These are phyloP conservation scores for Glutinoglossum americanum DNA, from an alignment of 495 filamentous ascomycete genomes.

Conservation along the genomic window DNA sequence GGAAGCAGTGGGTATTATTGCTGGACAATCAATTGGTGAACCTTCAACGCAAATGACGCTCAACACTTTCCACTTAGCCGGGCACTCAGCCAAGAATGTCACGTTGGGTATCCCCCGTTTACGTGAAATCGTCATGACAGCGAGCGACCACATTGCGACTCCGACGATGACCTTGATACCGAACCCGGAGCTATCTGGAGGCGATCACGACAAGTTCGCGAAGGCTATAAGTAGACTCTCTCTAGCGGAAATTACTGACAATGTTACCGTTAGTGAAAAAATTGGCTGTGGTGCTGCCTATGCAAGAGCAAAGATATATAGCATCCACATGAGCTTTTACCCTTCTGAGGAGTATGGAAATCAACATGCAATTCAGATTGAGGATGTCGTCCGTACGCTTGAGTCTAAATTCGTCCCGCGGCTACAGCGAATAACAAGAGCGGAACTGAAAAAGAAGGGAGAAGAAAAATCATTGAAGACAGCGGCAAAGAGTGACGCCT, in stretches of 20 bases:
- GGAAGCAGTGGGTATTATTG: constrained; percentile 94
- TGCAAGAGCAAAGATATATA: constrained; percentile 58
- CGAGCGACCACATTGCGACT: constrained; percentile 66
- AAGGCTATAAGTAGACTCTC: constrained; percentile 83
- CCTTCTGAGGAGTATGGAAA: constrained; percentile 57
- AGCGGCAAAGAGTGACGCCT: constrained; percentile 35
- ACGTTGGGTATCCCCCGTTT: constrained; percentile 94
- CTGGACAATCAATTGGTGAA: constrained; percentile 89
- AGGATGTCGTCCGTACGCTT: constrained; percentile 57
- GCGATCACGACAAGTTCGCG: constrained; percentile 57
- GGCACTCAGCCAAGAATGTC: constrained; percentile 95
- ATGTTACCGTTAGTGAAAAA: constrained; percentile 54
- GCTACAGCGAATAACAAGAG: constrained; percentile 42
- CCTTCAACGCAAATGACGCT: constrained; percentile 99
- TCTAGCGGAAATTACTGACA: constrained; percentile 68
- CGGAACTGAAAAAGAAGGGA: constrained; percentile 59
- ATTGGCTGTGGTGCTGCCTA: constrained; percentile 44
- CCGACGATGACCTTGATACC: constrained; percentile 78
- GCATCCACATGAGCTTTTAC: constrained; percentile 67
- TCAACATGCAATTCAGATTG: constrained; percentile 61
- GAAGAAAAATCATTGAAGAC: constrained; percentile 34
- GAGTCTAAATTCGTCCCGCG: constrained; percentile 55
- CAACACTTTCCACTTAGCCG: constrained; percentile 98
- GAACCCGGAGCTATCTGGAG: constrained; percentile 45
- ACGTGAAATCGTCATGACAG: constrained; percentile 97